A percentile compares a stretch with the other conserved stretches of the same genome.
These are phyloP conservation scores for Fraxinus baroniana DNA, from an alignment of 305 asterid species.

Conservation along the genomic window DNA sequence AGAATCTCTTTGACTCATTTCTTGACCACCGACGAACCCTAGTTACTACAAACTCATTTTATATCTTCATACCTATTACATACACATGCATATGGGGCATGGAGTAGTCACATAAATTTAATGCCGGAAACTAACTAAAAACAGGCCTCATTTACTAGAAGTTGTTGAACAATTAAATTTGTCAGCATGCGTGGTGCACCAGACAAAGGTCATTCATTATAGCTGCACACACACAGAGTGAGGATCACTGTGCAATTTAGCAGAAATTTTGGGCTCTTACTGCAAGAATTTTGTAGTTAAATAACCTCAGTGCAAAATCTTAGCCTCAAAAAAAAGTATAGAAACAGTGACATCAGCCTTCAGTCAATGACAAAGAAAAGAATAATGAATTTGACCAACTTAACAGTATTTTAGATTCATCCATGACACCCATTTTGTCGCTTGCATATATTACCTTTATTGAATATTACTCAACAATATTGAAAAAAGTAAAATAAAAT, in stretches of 20 bases:
- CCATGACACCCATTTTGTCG: neutral
- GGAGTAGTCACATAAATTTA: constrained; percentile 27
- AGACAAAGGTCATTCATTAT: constrained; percentile 32
- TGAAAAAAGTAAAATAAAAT: neutral
- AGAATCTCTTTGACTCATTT: neutral
- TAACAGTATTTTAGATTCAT: neutral
- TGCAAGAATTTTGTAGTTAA: constrained; percentile 1
- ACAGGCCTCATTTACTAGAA: constrained; percentile 40
- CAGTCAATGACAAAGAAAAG: constrained; percentile 9
- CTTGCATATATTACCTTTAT: neutral
- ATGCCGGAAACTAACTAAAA: constrained; percentile 37
- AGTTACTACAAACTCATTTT: neutral
- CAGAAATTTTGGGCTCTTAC: neutral
- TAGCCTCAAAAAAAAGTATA: constrained; percentile 24
- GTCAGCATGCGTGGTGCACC: constrained; percentile 58
- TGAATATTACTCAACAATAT: constrained; percentile 15
- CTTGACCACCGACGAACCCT: neutral
- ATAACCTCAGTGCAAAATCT: neutral
- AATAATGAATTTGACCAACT: constrained; percentile 21
- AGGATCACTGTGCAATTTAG: constrained; percentile 5
- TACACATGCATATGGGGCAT: neutral
- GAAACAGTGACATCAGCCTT: constrained; percentile 15
- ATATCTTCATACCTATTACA: neutral
- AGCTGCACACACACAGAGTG: neutral
- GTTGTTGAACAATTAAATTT: constrained; percentile 43